A percentile compares a stretch with the other conserved stretches of the same genome.
phyloP scores from a whole-genome alignment of 1,139 yeast species.

The Pichiaceae sp. region DNA sequence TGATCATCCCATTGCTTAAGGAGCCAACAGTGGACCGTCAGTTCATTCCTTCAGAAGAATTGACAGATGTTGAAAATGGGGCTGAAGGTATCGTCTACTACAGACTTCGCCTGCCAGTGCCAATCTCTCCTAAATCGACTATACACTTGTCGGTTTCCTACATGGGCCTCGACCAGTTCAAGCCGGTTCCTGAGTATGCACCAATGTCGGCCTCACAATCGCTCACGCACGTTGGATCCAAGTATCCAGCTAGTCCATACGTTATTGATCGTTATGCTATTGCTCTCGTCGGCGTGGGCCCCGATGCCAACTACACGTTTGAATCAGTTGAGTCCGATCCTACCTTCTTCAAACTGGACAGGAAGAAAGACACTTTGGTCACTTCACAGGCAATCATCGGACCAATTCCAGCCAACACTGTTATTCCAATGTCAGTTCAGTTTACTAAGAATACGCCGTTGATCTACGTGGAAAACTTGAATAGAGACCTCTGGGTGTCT shows the following conservation, averaged over 20 bases:
- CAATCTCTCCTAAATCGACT: conserved; percentile 57
- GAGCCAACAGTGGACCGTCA: conserved; percentile 24
- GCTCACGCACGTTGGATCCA: conserved; percentile 41
- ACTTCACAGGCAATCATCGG: conserved; percentile 2
- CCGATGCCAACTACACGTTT: conserved; percentile 31
- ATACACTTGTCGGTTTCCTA: conserved; percentile 44
- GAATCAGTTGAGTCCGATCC: conserved; percentile 3
- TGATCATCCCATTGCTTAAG: conserved; percentile 33
- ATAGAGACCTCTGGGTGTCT: conserved; percentile 78
- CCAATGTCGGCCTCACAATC: conserved; percentile 57
- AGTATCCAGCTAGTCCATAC: conserved; percentile 59
- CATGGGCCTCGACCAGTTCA: conserved; percentile 40
- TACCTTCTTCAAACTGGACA: conserved; percentile 1
- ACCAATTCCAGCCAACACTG: conserved; percentile 34
- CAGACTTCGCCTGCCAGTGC: conserved; percentile 48
- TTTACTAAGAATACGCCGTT: conserved; percentile 67
- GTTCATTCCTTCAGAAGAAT: conserved; percentile 23
- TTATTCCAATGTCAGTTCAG: conserved; percentile 43
- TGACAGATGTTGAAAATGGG: conserved; percentile 21
- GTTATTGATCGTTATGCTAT: conserved; percentile 43
- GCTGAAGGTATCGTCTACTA: conserved; percentile 31
- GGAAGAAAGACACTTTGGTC: conserved; percentile 2
- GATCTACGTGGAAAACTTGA: conserved; percentile 47
- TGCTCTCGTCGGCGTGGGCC: conserved; percentile 42
- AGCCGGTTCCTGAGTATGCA: conserved; percentile 59